Base-by-base conservation (phyloP, 2,329 filamentous ascomycete species). In the Aurifilum marmelostoma region DNA sequence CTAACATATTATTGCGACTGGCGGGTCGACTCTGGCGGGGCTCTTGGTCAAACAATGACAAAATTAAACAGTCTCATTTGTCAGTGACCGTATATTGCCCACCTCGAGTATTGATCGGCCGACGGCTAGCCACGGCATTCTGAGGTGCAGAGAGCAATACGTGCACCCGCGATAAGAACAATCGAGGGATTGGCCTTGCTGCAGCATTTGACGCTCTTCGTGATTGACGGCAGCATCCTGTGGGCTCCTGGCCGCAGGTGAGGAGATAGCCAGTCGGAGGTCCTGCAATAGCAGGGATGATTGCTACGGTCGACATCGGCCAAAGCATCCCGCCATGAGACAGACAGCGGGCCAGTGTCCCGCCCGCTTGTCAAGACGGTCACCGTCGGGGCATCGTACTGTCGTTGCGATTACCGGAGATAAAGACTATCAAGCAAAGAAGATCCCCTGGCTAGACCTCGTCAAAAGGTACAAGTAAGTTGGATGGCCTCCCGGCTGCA, bases 381-480 rank as follows among this genome's bases (percentile, higher is more conserved):
- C 16, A 50, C 43, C 41, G 50, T 52, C 24, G 59, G 43, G n/a
- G 11, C 32, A 39, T 58, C 24, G 39, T 56, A 18, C 12, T 29
- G 24, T 58, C 47, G 64, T 43, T 71, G 69, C 69, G 69, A 69
- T 67, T 37, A 71, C 61, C 69, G 69, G 69, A 71, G 69, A 69
- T 71, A 69, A 67, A 69, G 60, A 62, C 39, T 54, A 66, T 41
- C 47, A 52, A 52, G 21, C 16, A 41, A 47, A 47, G 61, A 34
- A 18, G 27, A 5, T 34, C 16, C 52, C 41, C 61, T 52, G 39
- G 69, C 54, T 47, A 16, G 34, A 27, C 24, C 34, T 59, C 29
- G 39, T 34, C 34, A 2, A 16, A 5, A 32, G 52, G 52, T 65
- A 65, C 63, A 65, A 58, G 34, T 65, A 65, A 9, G 52, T 65